These are phyloP conservation scores for Cicer cuneatum DNA, from an alignment of 306 rosid species.

Conservation along the genomic window DNA sequence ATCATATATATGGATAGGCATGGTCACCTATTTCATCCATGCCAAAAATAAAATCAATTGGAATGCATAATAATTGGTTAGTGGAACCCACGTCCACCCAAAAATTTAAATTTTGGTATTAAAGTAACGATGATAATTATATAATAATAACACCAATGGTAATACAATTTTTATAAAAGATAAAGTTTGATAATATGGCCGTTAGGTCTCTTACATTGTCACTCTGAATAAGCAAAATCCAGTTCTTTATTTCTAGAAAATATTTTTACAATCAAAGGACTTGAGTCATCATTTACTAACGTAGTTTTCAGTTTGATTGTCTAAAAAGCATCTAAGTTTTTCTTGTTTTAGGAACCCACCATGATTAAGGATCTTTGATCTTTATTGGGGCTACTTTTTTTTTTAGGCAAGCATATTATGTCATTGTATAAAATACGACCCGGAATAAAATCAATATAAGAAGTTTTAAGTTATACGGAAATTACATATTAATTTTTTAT, in stretches of 20 bases:
- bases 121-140: neutral
- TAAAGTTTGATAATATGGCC: no score
- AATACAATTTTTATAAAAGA: neutral
- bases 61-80: slow-evolving; percentile 29
- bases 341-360: neutral
- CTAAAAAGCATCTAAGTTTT: neutral
- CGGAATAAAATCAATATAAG: no score
- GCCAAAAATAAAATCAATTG: slow-evolving; percentile 16
- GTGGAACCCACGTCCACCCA: slow-evolving; percentile 42
- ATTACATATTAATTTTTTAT: no score
- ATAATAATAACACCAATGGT: neutral
- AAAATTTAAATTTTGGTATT: slow-evolving; percentile 6
- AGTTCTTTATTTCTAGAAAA: neutral
- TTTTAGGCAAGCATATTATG: no score
- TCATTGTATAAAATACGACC: no score
- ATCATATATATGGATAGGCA: slow-evolving; percentile 39
- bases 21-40: slow-evolving; percentile 29
- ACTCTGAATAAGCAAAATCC: neutral
- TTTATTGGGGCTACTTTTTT: no score
- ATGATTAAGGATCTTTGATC: no score
- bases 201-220: neutral
- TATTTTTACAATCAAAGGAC: neutral
- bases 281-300: neutral
- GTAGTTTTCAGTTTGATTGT: neutral
- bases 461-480: no score